phyloP scores from a whole-genome alignment of 768 basidiomycete genomes.

The Hysterangium stoloniferum region DNA sequence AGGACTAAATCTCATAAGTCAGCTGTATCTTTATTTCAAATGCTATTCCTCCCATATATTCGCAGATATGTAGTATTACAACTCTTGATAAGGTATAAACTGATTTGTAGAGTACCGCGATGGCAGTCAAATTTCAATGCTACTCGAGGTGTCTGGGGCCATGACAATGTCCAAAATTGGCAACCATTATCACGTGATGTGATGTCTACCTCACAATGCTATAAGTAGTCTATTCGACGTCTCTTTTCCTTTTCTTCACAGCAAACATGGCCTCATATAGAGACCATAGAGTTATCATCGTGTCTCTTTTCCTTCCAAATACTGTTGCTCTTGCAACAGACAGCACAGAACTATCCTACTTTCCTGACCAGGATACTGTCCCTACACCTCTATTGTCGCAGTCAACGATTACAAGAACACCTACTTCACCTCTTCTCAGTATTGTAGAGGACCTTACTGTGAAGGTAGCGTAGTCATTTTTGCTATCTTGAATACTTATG shows the following conservation, averaged over 20 bases:
- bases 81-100: too few species aligned
- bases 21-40: too few species aligned
- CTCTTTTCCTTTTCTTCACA: background rate
- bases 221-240: background rate
- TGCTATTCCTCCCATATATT: too few species aligned
- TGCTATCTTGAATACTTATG: background rate
- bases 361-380: constrained; percentile 7
- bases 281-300: constrained; percentile 69
- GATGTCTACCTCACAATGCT: background rate
- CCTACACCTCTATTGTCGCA: constrained; percentile 4
- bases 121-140: too few species aligned
- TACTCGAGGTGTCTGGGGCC: too few species aligned
- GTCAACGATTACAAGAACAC: constrained; percentile 17
- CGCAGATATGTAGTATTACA: too few species aligned
- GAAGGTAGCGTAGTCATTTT: constrained; percentile 35
- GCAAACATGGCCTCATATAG: constrained; percentile 58
- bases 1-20: too few species aligned
- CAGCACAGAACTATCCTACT: constrained; percentile 9
- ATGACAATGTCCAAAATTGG: too few species aligned
- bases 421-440: constrained; percentile 44
- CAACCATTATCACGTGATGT: background rate
- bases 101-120: too few species aligned
- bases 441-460: constrained; percentile 75
- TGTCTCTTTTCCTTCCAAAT: constrained; percentile 76
- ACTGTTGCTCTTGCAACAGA: constrained; percentile 49